Percentiles rank a stretch among this genome's conserved stretches.
Evolutionary conservation across 2,329 filamentous ascomycete genomes (phyloP).

Genomic region (Fusarium verticillioides): DNA sequence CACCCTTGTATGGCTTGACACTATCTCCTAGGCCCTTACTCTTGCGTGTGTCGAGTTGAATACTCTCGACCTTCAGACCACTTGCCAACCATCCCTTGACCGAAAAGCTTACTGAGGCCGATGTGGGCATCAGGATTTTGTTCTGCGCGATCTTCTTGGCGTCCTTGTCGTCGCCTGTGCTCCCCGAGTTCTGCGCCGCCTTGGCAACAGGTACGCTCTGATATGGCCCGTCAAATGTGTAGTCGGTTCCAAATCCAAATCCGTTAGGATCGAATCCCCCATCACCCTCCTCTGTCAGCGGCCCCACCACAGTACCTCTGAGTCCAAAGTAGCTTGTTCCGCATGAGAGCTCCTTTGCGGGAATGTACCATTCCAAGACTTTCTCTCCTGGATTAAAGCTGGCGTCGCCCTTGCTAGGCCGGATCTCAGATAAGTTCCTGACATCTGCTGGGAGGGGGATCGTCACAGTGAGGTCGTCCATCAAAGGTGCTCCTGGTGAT

Average conservation of each 20-base stretch:
- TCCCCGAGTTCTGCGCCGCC: constrained; percentile 46
- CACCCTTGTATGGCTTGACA: constrained; percentile 95
- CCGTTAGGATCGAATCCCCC: constrained; percentile 62
- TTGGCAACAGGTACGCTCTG: constrained; percentile 57
- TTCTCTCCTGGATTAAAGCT: constrained; percentile 79
- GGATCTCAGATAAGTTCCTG: constrained; percentile 84
- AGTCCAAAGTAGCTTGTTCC: constrained; percentile 77
- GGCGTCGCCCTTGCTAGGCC: constrained; percentile 84
- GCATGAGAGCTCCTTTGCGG: constrained; percentile 77
- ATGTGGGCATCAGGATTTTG: constrained; percentile 82
- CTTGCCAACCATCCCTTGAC: constrained; percentile 77
- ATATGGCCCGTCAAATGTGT: constrained; percentile 67
- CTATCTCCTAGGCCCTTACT: constrained; percentile 87
- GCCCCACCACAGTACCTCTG: constrained; percentile 82
- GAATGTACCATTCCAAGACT: constrained; percentile 84
- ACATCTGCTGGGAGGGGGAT: constrained; percentile 84
- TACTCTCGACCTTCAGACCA: constrained; percentile 74
- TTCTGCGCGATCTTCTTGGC: constrained; percentile 72
- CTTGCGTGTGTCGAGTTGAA: constrained; percentile 78
- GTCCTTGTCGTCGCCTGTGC: constrained; percentile 59
- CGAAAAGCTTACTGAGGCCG: constrained; percentile 77
- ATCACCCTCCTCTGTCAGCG: constrained; percentile 60
- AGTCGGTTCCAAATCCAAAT: constrained; percentile 63
- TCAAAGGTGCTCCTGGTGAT: constrained; percentile 66
- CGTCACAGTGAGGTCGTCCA: constrained; percentile 82